Percentiles rank a stretch among this genome's conserved stretches.
Evolutionary conservation across 345 rosid species (phyloP).

Genomic region (Gossypium mustelinum): DNA sequence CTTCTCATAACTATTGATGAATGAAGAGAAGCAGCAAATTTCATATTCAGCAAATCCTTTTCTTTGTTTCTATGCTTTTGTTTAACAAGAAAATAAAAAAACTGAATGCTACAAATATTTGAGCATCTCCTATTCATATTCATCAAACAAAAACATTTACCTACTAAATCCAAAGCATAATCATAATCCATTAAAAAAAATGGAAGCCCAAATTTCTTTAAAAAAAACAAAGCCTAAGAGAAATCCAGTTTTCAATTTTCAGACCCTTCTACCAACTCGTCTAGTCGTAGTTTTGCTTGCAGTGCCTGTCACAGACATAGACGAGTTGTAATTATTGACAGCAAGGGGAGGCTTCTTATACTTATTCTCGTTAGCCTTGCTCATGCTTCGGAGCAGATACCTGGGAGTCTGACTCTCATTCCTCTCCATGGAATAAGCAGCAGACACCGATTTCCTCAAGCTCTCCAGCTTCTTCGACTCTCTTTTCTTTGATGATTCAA

Average conservation of each 20-base stretch:
- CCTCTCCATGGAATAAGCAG: slow-evolving; percentile 41
- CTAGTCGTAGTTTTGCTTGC: slow-evolving; percentile 26
- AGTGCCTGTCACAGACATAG: slow-evolving; percentile 15
- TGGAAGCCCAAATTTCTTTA: background rate
- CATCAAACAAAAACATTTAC: background rate
- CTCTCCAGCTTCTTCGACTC: slow-evolving; percentile 48
- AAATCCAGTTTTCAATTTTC: slow-evolving; percentile 9
- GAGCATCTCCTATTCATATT: background rate
- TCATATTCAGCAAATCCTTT: background rate
- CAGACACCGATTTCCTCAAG: slow-evolving; percentile 47
- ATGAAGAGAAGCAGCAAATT: too few relatives aligned
- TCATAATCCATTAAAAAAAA: background rate
- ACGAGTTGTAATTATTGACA: slow-evolving; percentile 23
- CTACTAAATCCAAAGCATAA: background rate
- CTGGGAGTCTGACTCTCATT: slow-evolving; percentile 39
- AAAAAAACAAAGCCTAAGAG: background rate
- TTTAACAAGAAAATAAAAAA: background rate
- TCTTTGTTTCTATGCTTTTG: background rate
- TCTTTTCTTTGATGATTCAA: slow-evolving; percentile 55
- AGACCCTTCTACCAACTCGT: slow-evolving; percentile 27
- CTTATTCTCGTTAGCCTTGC: slow-evolving; percentile 35
- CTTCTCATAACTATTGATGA: too few relatives aligned
- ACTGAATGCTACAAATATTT: background rate
- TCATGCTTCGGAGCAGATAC: slow-evolving; percentile 71
- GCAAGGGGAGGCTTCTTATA: slow-evolving; percentile 64